Evolutionary conservation across 305 asterid genomes (phyloP).

Genomic region (Lippia alba): DNA sequence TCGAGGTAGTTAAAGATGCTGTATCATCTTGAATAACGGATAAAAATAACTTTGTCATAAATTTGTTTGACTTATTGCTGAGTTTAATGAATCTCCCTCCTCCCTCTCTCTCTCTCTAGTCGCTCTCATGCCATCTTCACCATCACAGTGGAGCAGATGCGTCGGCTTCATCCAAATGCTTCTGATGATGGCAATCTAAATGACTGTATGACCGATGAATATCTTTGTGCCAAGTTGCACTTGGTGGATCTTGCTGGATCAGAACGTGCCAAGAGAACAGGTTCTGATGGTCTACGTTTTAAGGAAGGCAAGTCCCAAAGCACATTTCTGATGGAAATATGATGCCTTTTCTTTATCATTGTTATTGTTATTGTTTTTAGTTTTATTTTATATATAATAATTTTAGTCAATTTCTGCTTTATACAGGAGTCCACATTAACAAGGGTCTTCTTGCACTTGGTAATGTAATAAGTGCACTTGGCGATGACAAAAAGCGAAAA

Average conservation of each 20-base stretch:
- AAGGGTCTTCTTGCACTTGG: conserved; percentile 99
- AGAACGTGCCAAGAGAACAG: conserved; percentile 98
- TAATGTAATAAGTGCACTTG: conserved; percentile 97
- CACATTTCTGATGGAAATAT: conserved; percentile 52
- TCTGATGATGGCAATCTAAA: conserved; percentile 54
- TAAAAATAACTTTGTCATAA: not conserved
- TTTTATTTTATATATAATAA: not conserved
- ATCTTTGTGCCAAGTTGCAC: conserved; percentile 98
- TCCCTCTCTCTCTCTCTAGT: conserved; percentile 45
- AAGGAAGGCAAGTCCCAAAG: conserved; percentile 72
- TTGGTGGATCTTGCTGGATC: conserved; percentile 99
- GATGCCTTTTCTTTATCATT: conserved; percentile 9
- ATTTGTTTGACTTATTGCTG: conserved; percentile 7
- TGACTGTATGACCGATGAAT: conserved; percentile 84
- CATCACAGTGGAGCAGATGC: conserved; percentile 94
- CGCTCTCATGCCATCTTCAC: conserved; percentile 99
- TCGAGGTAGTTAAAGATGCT: conserved; percentile 68
- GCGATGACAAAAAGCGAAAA: conserved; percentile 97
- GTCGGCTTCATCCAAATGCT: conserved; percentile 52
- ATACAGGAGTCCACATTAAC: conserved; percentile 96
- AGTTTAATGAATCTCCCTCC: conserved; percentile 3
- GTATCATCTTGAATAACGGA: not conserved
- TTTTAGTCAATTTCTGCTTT: conserved; percentile 23
- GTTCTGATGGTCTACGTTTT: conserved; percentile 97
- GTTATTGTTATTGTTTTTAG: not conserved